Evolutionary conservation across 805 yeast genomes (phyloP).

Genomic region (Sugiyamaella boreocaroliniensis): DNA sequence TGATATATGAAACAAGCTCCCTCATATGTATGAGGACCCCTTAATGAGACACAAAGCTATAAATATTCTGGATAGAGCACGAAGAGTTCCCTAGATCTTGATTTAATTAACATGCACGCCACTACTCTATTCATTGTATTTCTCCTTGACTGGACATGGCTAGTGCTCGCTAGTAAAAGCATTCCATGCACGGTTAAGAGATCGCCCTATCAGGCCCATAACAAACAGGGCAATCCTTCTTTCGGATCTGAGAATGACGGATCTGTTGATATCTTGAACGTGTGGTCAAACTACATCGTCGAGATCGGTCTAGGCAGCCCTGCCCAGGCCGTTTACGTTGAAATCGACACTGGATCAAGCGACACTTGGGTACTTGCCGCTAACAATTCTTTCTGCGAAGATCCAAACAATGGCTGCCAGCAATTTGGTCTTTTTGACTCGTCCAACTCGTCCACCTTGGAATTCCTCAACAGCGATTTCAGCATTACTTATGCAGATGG

Average conservation of each 20-base stretch:
- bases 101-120: too few relatives aligned
- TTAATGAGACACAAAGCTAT: too few relatives aligned
- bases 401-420: constrained; percentile 5
- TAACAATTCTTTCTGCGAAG: constrained; percentile 16
- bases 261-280: constrained; percentile 1
- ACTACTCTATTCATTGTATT: too few relatives aligned
- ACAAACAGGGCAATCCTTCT: neutral
- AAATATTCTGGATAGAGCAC: too few relatives aligned
- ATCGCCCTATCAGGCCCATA: neutral
- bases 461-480: constrained; percentile 12
- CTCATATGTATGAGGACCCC: too few relatives aligned
- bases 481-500: constrained; percentile 15
- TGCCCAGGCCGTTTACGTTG: constrained; percentile 34
- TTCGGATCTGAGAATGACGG: neutral
- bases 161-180: too few relatives aligned
- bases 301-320: constrained; percentile 38
- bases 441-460: constrained; percentile 5
- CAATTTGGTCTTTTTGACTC: constrained; percentile 6
- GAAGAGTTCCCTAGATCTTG: too few relatives aligned
- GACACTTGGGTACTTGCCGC: constrained; percentile 42
- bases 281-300: constrained; percentile 11
- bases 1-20: neutral
- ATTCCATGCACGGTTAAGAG: neutral
- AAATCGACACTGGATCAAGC: constrained; percentile 46
- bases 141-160: too few relatives aligned